Evolutionary conservation across 306 rosid genomes (phyloP).

Genomic region (Dalbergia cochinchinensis): DNA sequence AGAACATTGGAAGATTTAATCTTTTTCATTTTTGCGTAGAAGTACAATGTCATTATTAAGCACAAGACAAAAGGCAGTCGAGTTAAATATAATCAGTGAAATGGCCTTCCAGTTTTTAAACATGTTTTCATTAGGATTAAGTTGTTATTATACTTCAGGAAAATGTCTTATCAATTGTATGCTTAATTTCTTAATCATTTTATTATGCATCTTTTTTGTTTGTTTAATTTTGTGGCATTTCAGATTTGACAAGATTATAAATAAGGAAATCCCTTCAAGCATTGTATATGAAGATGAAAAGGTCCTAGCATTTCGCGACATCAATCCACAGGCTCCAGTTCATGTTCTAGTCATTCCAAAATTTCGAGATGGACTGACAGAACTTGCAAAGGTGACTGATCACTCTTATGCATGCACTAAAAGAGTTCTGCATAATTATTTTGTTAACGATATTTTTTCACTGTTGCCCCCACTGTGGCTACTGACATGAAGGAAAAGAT

Average conservation of each 20-base stretch:
- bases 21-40: slow-evolving; percentile 25
- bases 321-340: slow-evolving; percentile 90
- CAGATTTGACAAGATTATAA: slow-evolving; percentile 94
- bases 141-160: no score
- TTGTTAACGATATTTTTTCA: not conserved
- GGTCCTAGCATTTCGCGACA: slow-evolving; percentile 86
- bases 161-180: no score
- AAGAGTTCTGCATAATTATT: not conserved
- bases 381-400: slow-evolving; percentile 72
- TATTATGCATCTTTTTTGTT: not conserved
- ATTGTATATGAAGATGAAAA: slow-evolving; percentile 79
- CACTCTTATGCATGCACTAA: slow-evolving; percentile 21
- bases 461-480: not conserved
- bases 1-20: slow-evolving; percentile 8
- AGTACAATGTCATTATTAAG: slow-evolving; percentile 12
- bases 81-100: no score
- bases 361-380: slow-evolving; percentile 83
- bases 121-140: not conserved
- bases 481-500: not conserved
- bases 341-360: slow-evolving; percentile 90
- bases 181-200: not conserved
- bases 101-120: not conserved
- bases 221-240: slow-evolving; percentile 1
- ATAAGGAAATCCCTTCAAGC: slow-evolving; percentile 89
- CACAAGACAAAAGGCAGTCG: not conserved